Conservation (phyloP, 2,329 filamentous ascomycete species). For the Penicillium sp. region DNA sequence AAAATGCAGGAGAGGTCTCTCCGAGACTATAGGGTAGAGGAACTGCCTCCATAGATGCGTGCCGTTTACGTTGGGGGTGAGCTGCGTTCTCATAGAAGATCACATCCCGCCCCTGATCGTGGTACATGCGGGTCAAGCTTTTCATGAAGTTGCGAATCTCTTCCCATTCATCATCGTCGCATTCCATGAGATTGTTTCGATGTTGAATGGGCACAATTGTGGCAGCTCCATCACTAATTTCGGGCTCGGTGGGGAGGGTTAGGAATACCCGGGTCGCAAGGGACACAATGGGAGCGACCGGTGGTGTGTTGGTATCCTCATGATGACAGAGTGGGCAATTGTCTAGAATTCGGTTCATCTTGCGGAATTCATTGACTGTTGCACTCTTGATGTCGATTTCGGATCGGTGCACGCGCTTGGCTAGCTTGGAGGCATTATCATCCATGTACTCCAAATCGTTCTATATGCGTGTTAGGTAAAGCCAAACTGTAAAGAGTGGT, state of each 20-base stretch:
- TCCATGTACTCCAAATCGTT: slow-evolving; percentile 96
- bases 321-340: slow-evolving; percentile 88
- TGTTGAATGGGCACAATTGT: slow-evolving; percentile 89
- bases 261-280: slow-evolving; percentile 83
- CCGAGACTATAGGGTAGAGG: slow-evolving; percentile 90
- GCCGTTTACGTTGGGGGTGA: slow-evolving; percentile 69
- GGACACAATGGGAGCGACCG: slow-evolving; percentile 79
- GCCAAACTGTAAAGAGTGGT: not conserved
- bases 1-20: slow-evolving; percentile 88
- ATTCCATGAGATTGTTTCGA: slow-evolving; percentile 86
- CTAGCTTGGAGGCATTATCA: slow-evolving; percentile 89
- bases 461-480: slow-evolving; percentile 30
- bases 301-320: slow-evolving; percentile 75
- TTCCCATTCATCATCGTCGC: slow-evolving; percentile 99
- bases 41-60: slow-evolving; percentile 81
- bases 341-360: slow-evolving; percentile 81
- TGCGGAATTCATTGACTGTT: slow-evolving; percentile 85
- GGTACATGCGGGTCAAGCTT: slow-evolving; percentile 86
- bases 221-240: slow-evolving; percentile 77
- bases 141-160: slow-evolving; percentile 99
- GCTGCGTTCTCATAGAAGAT: slow-evolving; percentile 98
- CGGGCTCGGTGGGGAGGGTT: slow-evolving; percentile 84
- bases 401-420: slow-evolving; percentile 80
- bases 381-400: slow-evolving; percentile 83
- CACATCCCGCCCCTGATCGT: slow-evolving; percentile 86